Evolutionary conservation across 345 rosid genomes (phyloP).

Genomic region (Passiflora organensis): DNA sequence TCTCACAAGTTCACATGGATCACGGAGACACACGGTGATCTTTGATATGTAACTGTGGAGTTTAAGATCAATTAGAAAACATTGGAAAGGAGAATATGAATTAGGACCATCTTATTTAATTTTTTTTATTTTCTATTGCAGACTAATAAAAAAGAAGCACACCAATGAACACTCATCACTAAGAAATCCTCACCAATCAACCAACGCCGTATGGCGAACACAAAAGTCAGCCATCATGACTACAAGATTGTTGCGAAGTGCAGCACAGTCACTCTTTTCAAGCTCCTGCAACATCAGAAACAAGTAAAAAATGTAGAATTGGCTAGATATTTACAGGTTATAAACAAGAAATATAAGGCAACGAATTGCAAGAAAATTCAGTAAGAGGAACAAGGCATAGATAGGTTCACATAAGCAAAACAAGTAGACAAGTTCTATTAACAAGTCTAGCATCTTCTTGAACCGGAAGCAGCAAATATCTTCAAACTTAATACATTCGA

Average conservation of each 20-base stretch:
- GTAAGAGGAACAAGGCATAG: too few relatives aligned
- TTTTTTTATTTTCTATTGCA: neutral
- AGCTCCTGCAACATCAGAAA: slow-evolving; percentile 57
- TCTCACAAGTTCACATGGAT: slow-evolving; percentile 86
- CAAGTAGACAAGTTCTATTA: too few relatives aligned
- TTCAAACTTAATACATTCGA: too few relatives aligned
- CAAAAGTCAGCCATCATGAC: slow-evolving; percentile 90
- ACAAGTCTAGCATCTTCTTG: too few relatives aligned
- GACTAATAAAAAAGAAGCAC: too few relatives aligned
- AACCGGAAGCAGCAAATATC: too few relatives aligned
- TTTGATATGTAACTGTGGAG: slow-evolving; percentile 69
- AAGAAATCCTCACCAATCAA: slow-evolving; percentile 75
- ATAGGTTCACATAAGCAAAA: too few relatives aligned
- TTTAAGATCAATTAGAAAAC: slow-evolving; percentile 21
- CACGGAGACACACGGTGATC: slow-evolving; percentile 77
- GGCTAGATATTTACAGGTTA: too few relatives aligned
- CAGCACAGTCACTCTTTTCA: slow-evolving; percentile 81
- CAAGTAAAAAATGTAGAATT: too few relatives aligned
- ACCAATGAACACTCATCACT: neutral
- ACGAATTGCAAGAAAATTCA: too few relatives aligned
- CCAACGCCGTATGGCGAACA: slow-evolving; percentile 81
- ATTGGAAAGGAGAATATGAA: slow-evolving; percentile 16
- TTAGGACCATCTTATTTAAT: slow-evolving; percentile 5
- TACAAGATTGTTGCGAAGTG: slow-evolving; percentile 86
- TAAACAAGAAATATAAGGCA: too few relatives aligned